Evolutionary conservation across 345 rosid species (phyloP).

Genomic region (Sisymbrium altissimum): DNA sequence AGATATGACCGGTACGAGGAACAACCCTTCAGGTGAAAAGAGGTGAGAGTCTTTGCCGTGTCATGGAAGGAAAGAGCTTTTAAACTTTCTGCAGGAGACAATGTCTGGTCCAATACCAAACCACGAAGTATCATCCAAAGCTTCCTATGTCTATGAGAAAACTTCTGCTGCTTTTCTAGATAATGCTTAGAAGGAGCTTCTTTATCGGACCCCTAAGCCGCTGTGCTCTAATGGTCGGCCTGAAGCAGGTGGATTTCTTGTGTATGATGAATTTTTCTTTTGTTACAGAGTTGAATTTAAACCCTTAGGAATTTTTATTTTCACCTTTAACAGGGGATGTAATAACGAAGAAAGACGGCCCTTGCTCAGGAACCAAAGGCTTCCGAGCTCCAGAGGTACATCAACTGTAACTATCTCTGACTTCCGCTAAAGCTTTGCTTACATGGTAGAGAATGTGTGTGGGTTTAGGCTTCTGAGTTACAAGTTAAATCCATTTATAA

Average conservation of each 20-base stretch:
- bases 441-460: background rate
- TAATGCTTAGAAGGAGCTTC: conserved; percentile 45
- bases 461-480: background rate
- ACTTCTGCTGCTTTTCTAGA: conserved; percentile 70
- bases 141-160: conserved; percentile 73
- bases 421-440: background rate
- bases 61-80: conserved; percentile 91
- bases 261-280: conserved; percentile 6
- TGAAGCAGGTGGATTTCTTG: conserved; percentile 40
- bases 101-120: conserved; percentile 46
- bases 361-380: conserved; percentile 97
- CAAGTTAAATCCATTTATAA: background rate
- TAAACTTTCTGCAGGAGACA: conserved; percentile 65
- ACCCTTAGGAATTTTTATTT: background rate
- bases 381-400: conserved; percentile 97
- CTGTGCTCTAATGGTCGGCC: conserved; percentile 39
- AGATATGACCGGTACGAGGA: conserved; percentile 63
- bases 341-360: conserved; percentile 69
- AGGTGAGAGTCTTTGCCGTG: conserved; percentile 85
- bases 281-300: background rate
- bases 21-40: conserved; percentile 73
- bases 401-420: background rate
- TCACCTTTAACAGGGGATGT: conserved; percentile 41
- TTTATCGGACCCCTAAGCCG: conserved; percentile 80
- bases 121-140: conserved; percentile 53